These are phyloP conservation scores for Penicillium sp. DNA, from an alignment of 2,329 filamentous ascomycete species.

Conservation along the genomic window DNA sequence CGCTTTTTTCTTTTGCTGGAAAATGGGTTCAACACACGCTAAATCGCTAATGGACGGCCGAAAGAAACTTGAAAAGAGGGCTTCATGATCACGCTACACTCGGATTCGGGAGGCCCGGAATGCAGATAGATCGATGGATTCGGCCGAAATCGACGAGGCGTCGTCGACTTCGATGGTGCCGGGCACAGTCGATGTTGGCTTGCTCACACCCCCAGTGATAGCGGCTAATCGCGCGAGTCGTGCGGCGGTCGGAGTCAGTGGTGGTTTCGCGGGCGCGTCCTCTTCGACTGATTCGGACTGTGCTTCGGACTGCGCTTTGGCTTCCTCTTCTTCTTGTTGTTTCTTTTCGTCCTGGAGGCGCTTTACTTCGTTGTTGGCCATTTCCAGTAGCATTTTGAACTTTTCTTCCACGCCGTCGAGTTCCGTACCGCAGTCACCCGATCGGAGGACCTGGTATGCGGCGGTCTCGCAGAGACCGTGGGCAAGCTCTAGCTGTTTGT, in stretches of 20 bases:
- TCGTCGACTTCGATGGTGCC: constrained; percentile 47
- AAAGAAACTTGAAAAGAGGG: not conserved
- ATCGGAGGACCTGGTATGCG: constrained; percentile 86
- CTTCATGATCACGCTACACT: constrained; percentile 18
- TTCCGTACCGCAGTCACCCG: constrained; percentile 82
- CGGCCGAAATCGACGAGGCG: constrained; percentile 40
- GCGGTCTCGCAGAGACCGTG: constrained; percentile 84
- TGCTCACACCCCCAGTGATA: constrained; percentile 21
- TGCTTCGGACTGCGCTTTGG: constrained; percentile 17
- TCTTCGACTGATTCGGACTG: not conserved
- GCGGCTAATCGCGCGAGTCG: constrained; percentile 31
- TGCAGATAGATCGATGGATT: constrained; percentile 45
- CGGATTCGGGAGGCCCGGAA: constrained; percentile 40
- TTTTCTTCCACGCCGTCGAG: constrained; percentile 71
- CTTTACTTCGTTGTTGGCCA: constrained; percentile 66
- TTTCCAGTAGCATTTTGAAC: constrained; percentile 67
- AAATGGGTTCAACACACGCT: constrained; percentile 32
- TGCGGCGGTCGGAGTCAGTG: constrained; percentile 24
- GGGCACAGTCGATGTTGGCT: constrained; percentile 26
- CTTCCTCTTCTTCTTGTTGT: constrained; percentile 33
- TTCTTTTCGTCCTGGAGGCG: constrained; percentile 61
- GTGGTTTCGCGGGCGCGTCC: constrained; percentile 18
- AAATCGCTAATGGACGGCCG: constrained; percentile 28
- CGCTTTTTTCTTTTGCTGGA: constrained; percentile 27
- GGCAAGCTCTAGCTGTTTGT: constrained; percentile 78